Percentiles rank a stretch among this genome's conserved stretches.
phyloP scores from a whole-genome alignment of 352 stramenopile species.

The Pythium chondricola region DNA sequence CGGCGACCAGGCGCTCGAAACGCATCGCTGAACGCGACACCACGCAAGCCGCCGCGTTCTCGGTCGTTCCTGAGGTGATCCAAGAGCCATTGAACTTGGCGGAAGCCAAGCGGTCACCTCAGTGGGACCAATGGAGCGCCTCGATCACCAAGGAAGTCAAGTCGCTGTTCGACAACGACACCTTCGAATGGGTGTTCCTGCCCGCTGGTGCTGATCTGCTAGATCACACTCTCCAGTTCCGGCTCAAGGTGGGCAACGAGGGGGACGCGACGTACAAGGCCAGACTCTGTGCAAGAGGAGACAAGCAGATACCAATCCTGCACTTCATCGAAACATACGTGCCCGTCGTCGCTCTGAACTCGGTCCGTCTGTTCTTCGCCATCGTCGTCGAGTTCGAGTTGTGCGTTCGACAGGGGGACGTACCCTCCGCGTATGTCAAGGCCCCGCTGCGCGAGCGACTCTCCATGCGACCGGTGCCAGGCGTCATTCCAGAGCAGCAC shows the following conservation, averaged over 20 bases:
- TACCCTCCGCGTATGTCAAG: slow-evolving; percentile 5
- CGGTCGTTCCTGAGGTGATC: slow-evolving; percentile 1
- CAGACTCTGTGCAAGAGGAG: background rate
- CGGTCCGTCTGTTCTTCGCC: slow-evolving; percentile 4
- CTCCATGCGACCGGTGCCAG: background rate
- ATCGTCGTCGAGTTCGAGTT: background rate
- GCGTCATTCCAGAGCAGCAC: background rate
- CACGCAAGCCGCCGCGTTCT: background rate
- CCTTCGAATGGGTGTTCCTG: slow-evolving; percentile 4
- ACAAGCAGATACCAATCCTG: background rate
- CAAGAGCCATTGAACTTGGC: slow-evolving; percentile 5
- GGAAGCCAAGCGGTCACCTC: slow-evolving; percentile 1
- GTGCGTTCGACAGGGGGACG: background rate
- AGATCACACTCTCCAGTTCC: slow-evolving; percentile 8
- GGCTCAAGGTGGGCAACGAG: background rate
- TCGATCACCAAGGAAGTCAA: background rate
- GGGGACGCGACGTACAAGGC: slow-evolving; percentile 1
- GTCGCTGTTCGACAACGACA: slow-evolving; percentile 2
- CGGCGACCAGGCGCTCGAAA: background rate
- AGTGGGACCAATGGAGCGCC: background rate
- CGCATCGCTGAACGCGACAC: background rate
- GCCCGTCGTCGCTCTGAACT: background rate
- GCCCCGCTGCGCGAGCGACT: background rate
- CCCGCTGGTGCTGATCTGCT: background rate
- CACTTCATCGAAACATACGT: slow-evolving; percentile 3